phyloP scores from a whole-genome alignment of 2,329 filamentous ascomycete genomes.

The Ambrosiella xylebori region DNA sequence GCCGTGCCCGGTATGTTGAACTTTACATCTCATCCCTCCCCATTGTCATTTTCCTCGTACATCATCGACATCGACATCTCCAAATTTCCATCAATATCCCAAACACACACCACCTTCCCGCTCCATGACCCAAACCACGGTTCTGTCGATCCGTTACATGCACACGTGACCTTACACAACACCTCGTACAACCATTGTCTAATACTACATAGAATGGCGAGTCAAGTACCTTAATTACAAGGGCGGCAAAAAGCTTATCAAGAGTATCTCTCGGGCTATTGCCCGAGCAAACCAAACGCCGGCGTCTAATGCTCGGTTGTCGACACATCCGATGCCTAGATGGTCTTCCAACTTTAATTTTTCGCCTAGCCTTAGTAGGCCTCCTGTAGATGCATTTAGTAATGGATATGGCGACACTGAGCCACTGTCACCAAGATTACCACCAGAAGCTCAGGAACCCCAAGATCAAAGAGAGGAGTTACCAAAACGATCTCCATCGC shows the following conservation, averaged over 20 bases:
- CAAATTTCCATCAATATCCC: no score
- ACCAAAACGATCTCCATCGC: background rate
- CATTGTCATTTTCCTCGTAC: background rate
- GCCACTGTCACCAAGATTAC: conserved; percentile 1
- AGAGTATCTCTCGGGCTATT: conserved; percentile 59
- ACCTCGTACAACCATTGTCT: conserved; percentile 30
- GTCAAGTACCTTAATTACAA: conserved; percentile 93
- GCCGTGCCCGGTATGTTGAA: conserved; percentile 52
- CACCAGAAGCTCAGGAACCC: background rate
- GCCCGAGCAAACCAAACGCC: conserved; percentile 41
- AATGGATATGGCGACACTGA: background rate
- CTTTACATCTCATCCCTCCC: background rate
- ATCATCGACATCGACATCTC: background rate
- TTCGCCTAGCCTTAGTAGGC: conserved; percentile 16
- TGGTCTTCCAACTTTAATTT: conserved; percentile 17
- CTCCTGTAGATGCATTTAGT: background rate
- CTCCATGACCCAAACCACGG: background rate
- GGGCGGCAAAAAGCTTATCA: conserved; percentile 85
- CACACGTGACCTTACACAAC: background rate
- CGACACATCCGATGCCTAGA: background rate
- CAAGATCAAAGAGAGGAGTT: background rate
- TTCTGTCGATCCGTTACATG: background rate
- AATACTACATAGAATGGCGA: conserved; percentile 51
- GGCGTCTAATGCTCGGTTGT: background rate
- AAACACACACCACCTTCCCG: background rate